Evolutionary conservation across 768 basidiomycete species (phyloP).

Genomic region (Podaxis sp.): DNA sequence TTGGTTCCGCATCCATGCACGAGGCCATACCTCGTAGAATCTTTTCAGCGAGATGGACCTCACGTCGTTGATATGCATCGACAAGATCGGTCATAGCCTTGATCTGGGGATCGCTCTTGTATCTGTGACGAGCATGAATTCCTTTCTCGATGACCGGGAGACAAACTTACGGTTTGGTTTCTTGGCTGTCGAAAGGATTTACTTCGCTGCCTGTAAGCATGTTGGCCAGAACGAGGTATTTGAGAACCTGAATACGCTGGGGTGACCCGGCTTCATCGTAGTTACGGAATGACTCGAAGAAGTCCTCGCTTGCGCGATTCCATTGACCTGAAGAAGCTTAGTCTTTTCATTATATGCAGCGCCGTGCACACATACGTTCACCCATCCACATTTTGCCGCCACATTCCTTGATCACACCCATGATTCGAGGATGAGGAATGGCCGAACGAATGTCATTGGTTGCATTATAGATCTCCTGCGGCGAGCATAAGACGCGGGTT

Average conservation of each 20-base stretch:
- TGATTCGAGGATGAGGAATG: slow-evolving; percentile 96
- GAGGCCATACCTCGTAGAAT: slow-evolving; percentile 73
- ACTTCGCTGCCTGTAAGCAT: slow-evolving; percentile 99
- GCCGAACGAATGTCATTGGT: slow-evolving; percentile 91
- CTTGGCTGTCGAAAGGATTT: slow-evolving; percentile 99
- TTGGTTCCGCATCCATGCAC: not conserved
- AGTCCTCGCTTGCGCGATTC: slow-evolving; percentile 95
- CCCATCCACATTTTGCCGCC: slow-evolving; percentile 99
- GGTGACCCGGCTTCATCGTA: slow-evolving; percentile 98
- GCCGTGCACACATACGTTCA: slow-evolving; percentile 58
- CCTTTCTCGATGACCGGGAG: not conserved
- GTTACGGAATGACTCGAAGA: slow-evolving; percentile 98
- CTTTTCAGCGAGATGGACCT: slow-evolving; percentile 97
- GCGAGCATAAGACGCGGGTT: not conserved
- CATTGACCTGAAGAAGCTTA: slow-evolving; percentile 71
- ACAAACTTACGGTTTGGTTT: slow-evolving; percentile 89
- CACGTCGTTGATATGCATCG: slow-evolving; percentile 92
- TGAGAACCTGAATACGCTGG: slow-evolving; percentile 95
- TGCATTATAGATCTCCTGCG: slow-evolving; percentile 95
- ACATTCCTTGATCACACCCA: slow-evolving; percentile 99
- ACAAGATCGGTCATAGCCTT: slow-evolving; percentile 98
- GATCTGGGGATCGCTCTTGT: slow-evolving; percentile 95
- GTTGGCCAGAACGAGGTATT: slow-evolving; percentile 96
- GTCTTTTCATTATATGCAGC: not conserved
- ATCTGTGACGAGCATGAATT: slow-evolving; percentile 43